Evolutionary conservation across 495 filamentous ascomycete species (phyloP).

Genomic region (Talaromyces proteolyticus): DNA sequence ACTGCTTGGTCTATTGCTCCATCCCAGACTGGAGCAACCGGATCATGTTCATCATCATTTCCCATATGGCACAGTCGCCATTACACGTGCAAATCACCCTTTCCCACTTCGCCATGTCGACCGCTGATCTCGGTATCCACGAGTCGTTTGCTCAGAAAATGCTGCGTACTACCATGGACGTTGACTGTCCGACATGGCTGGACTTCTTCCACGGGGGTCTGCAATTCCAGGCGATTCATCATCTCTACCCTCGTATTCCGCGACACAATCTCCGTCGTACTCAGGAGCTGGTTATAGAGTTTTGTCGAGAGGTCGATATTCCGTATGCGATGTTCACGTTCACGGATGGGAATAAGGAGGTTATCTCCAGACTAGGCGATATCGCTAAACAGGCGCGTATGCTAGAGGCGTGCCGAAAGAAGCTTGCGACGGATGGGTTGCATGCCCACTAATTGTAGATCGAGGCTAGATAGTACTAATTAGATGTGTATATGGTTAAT

Average conservation of each 20-base stretch:
- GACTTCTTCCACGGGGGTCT: conserved; percentile 96
- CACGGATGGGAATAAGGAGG: conserved; percentile 83
- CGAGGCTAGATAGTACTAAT: too few species aligned
- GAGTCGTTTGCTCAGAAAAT: conserved; percentile 96
- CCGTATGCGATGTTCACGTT: conserved; percentile 95
- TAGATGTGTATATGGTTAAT: too few species aligned
- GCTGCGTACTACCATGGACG: conserved; percentile 96
- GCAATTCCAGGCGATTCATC: conserved; percentile 96
- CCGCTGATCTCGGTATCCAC: conserved; percentile 75
- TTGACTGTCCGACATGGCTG: conserved; percentile 91
- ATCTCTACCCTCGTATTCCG: conserved; percentile 90
- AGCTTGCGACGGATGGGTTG: conserved; percentile 37
- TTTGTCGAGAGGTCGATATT: conserved; percentile 85
- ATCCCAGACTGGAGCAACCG: conserved; percentile 68
- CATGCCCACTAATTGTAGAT: too few species aligned
- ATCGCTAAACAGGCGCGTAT: conserved; percentile 84
- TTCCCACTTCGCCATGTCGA: conserved; percentile 96
- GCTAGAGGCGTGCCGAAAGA: conserved; percentile 77
- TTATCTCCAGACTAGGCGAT: conserved; percentile 78
- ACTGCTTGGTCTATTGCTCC: conserved; percentile 69
- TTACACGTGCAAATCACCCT: conserved; percentile 95
- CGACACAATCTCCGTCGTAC: conserved; percentile 83
- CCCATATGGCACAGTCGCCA: conserved; percentile 80
- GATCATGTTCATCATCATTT: conserved; percentile 73
- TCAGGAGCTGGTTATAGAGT: conserved; percentile 79